Base-by-base conservation (phyloP, 2,329 filamentous ascomycete species). In the Lachnellula subtilissima region DNA sequence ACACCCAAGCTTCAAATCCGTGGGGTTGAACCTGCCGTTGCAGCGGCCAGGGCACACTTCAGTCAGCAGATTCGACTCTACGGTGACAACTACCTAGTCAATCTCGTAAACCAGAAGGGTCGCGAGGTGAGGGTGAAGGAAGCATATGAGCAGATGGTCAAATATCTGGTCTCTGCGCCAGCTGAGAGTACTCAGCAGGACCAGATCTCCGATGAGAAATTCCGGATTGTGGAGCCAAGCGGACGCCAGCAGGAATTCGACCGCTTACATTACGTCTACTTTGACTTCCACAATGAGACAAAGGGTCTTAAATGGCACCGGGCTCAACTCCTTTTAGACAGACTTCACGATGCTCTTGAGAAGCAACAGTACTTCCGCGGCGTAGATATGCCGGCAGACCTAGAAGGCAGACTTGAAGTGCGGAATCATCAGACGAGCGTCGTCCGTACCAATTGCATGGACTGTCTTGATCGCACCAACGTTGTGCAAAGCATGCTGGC, bases 401-500 rank as follows among this genome's bases (percentile, higher is more conserved):
- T 78, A 50, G 79, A 85, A 56, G 88, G 87, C 32, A 84, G 83
- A 17, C 79, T 97, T 12, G 93, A 97, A 65, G 83, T 91, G 36
- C 86, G 91, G 61, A 86, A 83, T 59, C 80, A 84, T 61, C 94
- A 99, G 77, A 90, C 85, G 1, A 91, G 89, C 59, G 92, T 97
- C 15, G 92, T 99, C 61, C 87, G 94, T 53, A 97, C 94, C 40
- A 99, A 99, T 72, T 99, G 94, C 76, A 99, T 99, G 94, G 94
- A 99, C 74, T 99, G 95, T 64, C 82, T 99, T 14, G 94, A 99
- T 73, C 88, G 94, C 52, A 99, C 94, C 52, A 99, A 99, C 67
- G 92, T 99, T 6, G 91, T 99, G 3, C 94, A 99, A 74, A 96
- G 91, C 72, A 96, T 97, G 88, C 83, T 99, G 56, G 94, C 89